Conservation (phyloP, 768 basidiomycete species). For the Rhodotorula sphaerocarpa region DNA sequence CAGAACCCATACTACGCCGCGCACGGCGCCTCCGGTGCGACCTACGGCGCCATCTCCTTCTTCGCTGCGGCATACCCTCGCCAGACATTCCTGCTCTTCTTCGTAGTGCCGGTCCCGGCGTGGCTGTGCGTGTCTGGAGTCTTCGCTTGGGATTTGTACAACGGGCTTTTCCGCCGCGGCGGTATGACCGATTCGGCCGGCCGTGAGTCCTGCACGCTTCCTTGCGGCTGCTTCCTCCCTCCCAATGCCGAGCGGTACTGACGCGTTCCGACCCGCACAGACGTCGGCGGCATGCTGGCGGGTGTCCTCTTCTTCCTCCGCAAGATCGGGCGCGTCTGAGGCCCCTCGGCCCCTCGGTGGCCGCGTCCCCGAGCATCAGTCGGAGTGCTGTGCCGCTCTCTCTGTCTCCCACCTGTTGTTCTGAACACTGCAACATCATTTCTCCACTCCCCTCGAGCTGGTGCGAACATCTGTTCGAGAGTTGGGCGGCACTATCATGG, state of each 20-base stretch:
- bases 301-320: conserved; percentile 28
- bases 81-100: conserved; percentile 62
- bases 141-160: conserved; percentile 55
- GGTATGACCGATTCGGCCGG: conserved; percentile 27
- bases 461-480: too few relatives aligned
- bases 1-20: conserved; percentile 19
- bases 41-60: conserved; percentile 62
- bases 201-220: conserved; percentile 6
- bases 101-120: conserved; percentile 60
- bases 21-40: conserved; percentile 65
- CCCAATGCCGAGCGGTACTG: not conserved
- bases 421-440: not conserved
- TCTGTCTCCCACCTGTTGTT: not conserved
- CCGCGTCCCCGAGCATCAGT: too few relatives aligned
- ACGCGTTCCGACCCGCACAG: not conserved
- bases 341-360: not conserved
- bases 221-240: not conserved
- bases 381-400: not conserved
- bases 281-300: conserved; percentile 26
- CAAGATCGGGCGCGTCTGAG: conserved; percentile 17
- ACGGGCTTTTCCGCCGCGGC: conserved; percentile 36
- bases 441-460: not conserved
- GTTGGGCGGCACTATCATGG: too few relatives aligned
- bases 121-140: conserved; percentile 63
- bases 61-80: conserved; percentile 64